These are phyloP conservation scores for Coemansia biformis DNA, from an alignment of 192 early-diverging fungal species.

Conservation along the genomic window DNA sequence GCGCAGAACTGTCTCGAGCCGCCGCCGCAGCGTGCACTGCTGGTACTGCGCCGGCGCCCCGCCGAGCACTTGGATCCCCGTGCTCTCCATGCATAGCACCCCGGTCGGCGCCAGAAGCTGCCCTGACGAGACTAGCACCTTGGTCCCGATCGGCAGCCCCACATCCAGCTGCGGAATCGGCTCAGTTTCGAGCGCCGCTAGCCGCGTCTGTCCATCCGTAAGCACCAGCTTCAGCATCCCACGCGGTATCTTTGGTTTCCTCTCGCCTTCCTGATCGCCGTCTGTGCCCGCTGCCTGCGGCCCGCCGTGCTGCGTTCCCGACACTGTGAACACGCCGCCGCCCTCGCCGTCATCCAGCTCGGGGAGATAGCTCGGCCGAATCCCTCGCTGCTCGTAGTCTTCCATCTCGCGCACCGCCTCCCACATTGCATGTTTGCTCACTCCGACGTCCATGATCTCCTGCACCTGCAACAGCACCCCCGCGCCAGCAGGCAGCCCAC, in stretches of 20 bases:
- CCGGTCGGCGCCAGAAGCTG: slow-evolving; percentile 27
- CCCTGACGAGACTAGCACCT: slow-evolving; percentile 24
- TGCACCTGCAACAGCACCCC: slow-evolving; percentile 40
- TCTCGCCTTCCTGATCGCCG: slow-evolving; percentile 4
- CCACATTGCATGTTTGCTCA: slow-evolving; percentile 45
- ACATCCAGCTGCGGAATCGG: slow-evolving; percentile 28
- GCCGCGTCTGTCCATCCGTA: slow-evolving; percentile 26
- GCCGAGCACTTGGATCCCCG: slow-evolving; percentile 22
- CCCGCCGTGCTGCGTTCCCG: slow-evolving; percentile 4
- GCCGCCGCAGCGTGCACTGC: slow-evolving; percentile 20
- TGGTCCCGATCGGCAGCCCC: slow-evolving; percentile 42
- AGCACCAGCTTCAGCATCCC: slow-evolving; percentile 39
- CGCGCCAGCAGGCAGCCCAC: slow-evolving; percentile 9
- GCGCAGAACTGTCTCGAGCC: slow-evolving; percentile 10
- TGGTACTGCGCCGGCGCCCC: slow-evolving; percentile 32
- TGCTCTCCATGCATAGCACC: slow-evolving; percentile 12
- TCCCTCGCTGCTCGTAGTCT: slow-evolving; percentile 43
- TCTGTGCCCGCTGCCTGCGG: neutral
- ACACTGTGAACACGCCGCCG: slow-evolving; percentile 13
- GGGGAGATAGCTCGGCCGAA: slow-evolving; percentile 41
- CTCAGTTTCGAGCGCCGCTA: slow-evolving; percentile 30
- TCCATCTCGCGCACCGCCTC: slow-evolving; percentile 44
- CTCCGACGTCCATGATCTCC: slow-evolving; percentile 38
- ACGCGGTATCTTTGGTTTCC: slow-evolving; percentile 33
- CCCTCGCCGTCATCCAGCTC: slow-evolving; percentile 10